phyloP scores from a whole-genome alignment of 768 basidiomycete genomes.

The Zangia roseola region DNA sequence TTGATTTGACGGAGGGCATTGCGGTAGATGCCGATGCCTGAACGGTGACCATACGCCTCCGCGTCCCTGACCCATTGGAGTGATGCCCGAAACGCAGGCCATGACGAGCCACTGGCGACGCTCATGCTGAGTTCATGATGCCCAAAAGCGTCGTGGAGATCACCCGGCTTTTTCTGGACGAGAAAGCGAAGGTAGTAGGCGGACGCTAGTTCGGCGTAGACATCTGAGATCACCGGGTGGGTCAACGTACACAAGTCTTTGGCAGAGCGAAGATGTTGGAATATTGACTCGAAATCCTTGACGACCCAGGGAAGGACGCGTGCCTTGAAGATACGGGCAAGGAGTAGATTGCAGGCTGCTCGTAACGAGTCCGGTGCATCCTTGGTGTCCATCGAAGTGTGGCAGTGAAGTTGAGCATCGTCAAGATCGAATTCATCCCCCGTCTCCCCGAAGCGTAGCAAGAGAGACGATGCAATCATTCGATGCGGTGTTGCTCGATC shows the following conservation, averaged over 20 bases:
- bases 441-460: conserved; percentile 22
- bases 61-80: conserved; percentile 23
- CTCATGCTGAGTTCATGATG: conserved; percentile 24
- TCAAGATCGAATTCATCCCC: conserved; percentile 31
- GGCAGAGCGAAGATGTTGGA: conserved; percentile 25
- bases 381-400: conserved; percentile 3
- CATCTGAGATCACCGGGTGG: conserved; percentile 19
- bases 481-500: conserved; percentile 15
- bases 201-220: conserved; percentile 26
- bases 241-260: conserved; percentile 20
- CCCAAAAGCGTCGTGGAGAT: conserved; percentile 26
- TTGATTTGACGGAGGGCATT: conserved; percentile 26
- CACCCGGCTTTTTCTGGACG: conserved; percentile 12
- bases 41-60: conserved; percentile 22
- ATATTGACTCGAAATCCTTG: conserved; percentile 25
- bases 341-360: conserved; percentile 16
- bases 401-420: conserved; percentile 21
- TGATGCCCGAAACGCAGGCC: conserved; percentile 19
- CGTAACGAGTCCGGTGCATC: conserved; percentile 9
- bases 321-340: conserved; percentile 20
- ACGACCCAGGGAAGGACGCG: conserved; percentile 26
- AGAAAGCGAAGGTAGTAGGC: conserved; percentile 26
- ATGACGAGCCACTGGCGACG: conserved; percentile 12
- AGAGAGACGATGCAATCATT: conserved; percentile 20
- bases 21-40: conserved; percentile 30